These are phyloP conservation scores for Sclerotinia trifoliorum DNA, from an alignment of 2,329 filamentous ascomycete genomes.

Conservation along the genomic window DNA sequence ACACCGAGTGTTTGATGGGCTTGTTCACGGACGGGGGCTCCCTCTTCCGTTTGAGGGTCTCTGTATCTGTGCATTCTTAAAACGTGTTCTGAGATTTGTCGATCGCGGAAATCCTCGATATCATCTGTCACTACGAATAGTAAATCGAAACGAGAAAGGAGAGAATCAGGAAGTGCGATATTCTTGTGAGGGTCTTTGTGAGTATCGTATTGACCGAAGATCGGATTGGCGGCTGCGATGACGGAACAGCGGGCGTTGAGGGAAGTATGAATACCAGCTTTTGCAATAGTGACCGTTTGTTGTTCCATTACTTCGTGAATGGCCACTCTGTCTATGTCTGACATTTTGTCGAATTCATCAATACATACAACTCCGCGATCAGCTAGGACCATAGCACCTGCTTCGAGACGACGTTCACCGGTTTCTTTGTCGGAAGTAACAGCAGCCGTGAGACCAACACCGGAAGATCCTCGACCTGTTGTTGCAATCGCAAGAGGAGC, in stretches of 20 bases:
- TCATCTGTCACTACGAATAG: constrained; percentile 97
- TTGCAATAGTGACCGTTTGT: constrained; percentile 98
- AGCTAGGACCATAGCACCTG: constrained; percentile 97
- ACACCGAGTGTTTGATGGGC: constrained; percentile 81
- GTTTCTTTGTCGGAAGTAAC: constrained; percentile 98
- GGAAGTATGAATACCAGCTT: constrained; percentile 96
- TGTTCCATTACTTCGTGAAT: constrained; percentile 99
- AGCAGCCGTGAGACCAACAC: constrained; percentile 94
- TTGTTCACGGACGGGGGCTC: constrained; percentile 89
- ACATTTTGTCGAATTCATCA: constrained; percentile 99
- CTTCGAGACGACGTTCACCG: constrained; percentile 88
- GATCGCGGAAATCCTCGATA: constrained; percentile 89
- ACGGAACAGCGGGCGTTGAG: constrained; percentile 96
- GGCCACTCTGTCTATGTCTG: constrained; percentile 92
- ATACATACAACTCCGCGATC: constrained; percentile 98
- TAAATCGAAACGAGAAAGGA: constrained; percentile 97
- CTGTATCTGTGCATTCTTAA: constrained; percentile 96
- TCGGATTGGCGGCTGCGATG: constrained; percentile 92
- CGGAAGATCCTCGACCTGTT: constrained; percentile 92
- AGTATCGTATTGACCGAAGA: constrained; percentile 96
- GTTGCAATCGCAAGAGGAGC: constrained; percentile 95
- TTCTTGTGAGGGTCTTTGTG: constrained; percentile 99
- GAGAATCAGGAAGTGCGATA: constrained; percentile 92
- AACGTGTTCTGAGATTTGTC: constrained; percentile 92
- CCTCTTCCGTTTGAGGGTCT: constrained; percentile 88